Conservation (phyloP, 2,329 filamentous ascomycete genomes). For the Pseudogymnoascus sp. region DNA sequence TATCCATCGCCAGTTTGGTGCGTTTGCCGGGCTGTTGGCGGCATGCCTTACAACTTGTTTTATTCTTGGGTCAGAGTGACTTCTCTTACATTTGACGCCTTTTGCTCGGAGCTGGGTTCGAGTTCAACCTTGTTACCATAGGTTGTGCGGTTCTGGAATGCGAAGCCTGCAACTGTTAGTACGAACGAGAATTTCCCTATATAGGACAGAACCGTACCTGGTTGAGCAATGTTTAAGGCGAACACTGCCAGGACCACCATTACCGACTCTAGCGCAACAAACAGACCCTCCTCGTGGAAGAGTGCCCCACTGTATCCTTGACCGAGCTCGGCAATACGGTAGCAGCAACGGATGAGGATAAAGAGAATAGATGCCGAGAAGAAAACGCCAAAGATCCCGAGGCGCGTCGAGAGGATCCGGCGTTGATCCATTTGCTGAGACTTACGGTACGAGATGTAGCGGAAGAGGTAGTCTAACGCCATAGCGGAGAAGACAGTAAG, state of each 20-base stretch:
- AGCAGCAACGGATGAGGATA: slow-evolving; percentile 57
- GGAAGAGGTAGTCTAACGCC: slow-evolving; percentile 23
- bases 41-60: slow-evolving; percentile 10
- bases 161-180: slow-evolving; percentile 12
- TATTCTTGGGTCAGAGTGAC: slow-evolving; percentile 9
- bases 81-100: slow-evolving; percentile 7
- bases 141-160: slow-evolving; percentile 10
- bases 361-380: slow-evolving; percentile 49
- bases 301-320: slow-evolving; percentile 53
- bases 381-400: slow-evolving; percentile 47
- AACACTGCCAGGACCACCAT: slow-evolving; percentile 41
- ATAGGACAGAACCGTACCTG: slow-evolving; percentile 10
- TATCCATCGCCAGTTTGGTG: not conserved
- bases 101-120: not conserved
- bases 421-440: slow-evolving; percentile 26
- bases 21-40: slow-evolving; percentile 8
- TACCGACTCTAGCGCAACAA: slow-evolving; percentile 50
- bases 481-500: slow-evolving; percentile 46
- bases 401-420: slow-evolving; percentile 31
- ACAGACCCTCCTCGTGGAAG: slow-evolving; percentile 46
- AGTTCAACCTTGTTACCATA: not conserved
- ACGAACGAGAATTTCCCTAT: slow-evolving; percentile 9
- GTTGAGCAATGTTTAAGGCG: slow-evolving; percentile 31
- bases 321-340: slow-evolving; percentile 57
- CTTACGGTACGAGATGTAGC: slow-evolving; percentile 9